Evolutionary conservation across 1,284 basidiomycete species (phyloP), one percentile per base, ranked within the genome.

Genomic region (Rugosomyces carneus): DNA sequence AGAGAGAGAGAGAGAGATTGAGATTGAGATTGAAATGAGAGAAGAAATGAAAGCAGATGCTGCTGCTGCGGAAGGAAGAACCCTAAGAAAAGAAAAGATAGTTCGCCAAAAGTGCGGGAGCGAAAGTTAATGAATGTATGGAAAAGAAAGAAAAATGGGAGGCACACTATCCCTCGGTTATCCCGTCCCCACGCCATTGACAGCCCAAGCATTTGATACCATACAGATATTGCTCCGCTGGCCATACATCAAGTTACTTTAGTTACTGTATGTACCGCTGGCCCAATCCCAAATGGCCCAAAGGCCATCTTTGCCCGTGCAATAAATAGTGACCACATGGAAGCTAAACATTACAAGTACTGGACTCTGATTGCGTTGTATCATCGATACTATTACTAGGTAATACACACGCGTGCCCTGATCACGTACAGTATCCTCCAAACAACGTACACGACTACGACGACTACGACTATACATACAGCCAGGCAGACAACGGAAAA

Each of bases 151-250:
- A 29, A 19, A 11, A 13, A 29, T 20, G 20, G 41, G 32, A 40
- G 27, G 5, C 24, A 26, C 24, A 20, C 40, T 43, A 27, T 32
- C 37, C 36, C 29, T n/a, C 36, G 36, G 42, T 32, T 31, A 37
- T 20, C 45, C 41, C 41, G 44, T 53, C 52, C 24, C 49, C 52
- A 53, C 52, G 51, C 48, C 40, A 50, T 45, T 43, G 31, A 43
- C 51, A 52, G 37, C 42, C 29, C 37, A 20, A 23, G 32, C 16
- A 40, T 41, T 53, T 48, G 47, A 45, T 46, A 42, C 46, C 39
- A 41, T 24, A 35, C 11, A 31, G 5, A 26, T 26, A 26, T 31
- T 31, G 31, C 38, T 32, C 47, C 43, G 45, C 45, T 31, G 13
- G 13, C 29, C 29, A 31, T 3, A 8, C 13, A 10, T 3, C 11